Evolutionary conservation across 345 rosid species (phyloP).

Genomic region (Erucastrum elatum): DNA sequence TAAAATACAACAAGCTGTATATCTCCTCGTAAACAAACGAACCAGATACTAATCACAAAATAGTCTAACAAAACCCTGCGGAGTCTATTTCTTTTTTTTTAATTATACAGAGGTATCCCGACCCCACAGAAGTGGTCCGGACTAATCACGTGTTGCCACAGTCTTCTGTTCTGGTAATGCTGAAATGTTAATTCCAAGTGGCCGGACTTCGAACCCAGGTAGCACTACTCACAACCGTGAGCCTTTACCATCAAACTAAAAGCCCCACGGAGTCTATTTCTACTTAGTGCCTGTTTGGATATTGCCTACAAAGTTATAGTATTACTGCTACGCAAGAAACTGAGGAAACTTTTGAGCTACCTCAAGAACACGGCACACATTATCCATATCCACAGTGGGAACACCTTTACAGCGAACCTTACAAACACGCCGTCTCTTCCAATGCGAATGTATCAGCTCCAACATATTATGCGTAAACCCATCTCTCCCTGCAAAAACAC

Average conservation of each 20-base stretch:
- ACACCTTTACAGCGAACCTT: slow-evolving; percentile 87
- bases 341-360: slow-evolving; percentile 33
- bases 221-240: too few relatives aligned
- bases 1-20: not conserved
- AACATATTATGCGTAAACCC: slow-evolving; percentile 97
- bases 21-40: not conserved
- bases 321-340: not conserved
- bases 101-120: too few relatives aligned
- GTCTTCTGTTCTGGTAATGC: too few relatives aligned
- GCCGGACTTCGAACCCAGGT: too few relatives aligned
- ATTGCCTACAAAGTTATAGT: not conserved
- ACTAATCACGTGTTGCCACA: too few relatives aligned
- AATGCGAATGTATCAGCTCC: slow-evolving; percentile 85
- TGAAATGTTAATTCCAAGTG: too few relatives aligned
- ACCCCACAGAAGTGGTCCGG: too few relatives aligned
- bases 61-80: too few relatives aligned
- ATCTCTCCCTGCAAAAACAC: slow-evolving; percentile 64
- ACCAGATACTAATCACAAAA: too few relatives aligned
- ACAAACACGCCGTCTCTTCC: slow-evolving; percentile 82
- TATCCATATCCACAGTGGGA: slow-evolving; percentile 90
- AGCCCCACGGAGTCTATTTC: too few relatives aligned
- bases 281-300: not conserved
- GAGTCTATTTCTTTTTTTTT: too few relatives aligned
- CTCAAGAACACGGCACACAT: slow-evolving; percentile 84
- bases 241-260: too few relatives aligned